These are phyloP conservation scores for Pythium insidiosum DNA, from an alignment of 352 stramenopile genomes.

Conservation along the genomic window DNA sequence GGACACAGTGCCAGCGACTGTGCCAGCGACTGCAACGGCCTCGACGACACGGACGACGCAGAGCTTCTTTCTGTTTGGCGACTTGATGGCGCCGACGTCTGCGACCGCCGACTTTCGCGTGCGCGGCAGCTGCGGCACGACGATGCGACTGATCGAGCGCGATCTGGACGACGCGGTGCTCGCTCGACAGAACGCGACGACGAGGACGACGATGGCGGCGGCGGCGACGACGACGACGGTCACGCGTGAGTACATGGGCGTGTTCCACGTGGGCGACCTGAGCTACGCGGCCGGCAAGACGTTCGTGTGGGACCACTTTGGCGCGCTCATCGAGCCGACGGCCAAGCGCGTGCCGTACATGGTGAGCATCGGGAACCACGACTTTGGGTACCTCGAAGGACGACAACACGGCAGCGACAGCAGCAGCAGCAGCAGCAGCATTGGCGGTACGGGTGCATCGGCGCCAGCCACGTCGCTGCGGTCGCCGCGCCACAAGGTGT, in stretches of 20 bases:
- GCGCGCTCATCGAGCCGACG: slow-evolving; percentile 57
- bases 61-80: slow-evolving; percentile 63
- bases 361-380: slow-evolving; percentile 31
- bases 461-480: slow-evolving; percentile 5
- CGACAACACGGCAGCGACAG: too few relatives aligned
- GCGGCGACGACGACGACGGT: slow-evolving; percentile 21
- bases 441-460: too few relatives aligned
- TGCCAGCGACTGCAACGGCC: too few relatives aligned
- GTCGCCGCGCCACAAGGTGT: too few relatives aligned
- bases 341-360: slow-evolving; percentile 52
- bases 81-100: too few relatives aligned
- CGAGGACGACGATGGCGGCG: too few relatives aligned
- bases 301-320: slow-evolving; percentile 65
- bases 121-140: too few relatives aligned
- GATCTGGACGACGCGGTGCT: slow-evolving; percentile 9
- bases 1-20: too few relatives aligned
- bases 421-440: too few relatives aligned
- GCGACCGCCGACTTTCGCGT: too few relatives aligned
- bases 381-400: slow-evolving; percentile 9
- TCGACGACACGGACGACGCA: neutral
- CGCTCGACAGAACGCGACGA: too few relatives aligned
- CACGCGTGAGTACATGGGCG: slow-evolving; percentile 20
- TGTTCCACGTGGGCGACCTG: slow-evolving; percentile 74
- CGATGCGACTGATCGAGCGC: slow-evolving; percentile 3
- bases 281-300: slow-evolving; percentile 49